phyloP scores from a whole-genome alignment of 1,284 basidiomycete species.

The Mycena citricolor region DNA sequence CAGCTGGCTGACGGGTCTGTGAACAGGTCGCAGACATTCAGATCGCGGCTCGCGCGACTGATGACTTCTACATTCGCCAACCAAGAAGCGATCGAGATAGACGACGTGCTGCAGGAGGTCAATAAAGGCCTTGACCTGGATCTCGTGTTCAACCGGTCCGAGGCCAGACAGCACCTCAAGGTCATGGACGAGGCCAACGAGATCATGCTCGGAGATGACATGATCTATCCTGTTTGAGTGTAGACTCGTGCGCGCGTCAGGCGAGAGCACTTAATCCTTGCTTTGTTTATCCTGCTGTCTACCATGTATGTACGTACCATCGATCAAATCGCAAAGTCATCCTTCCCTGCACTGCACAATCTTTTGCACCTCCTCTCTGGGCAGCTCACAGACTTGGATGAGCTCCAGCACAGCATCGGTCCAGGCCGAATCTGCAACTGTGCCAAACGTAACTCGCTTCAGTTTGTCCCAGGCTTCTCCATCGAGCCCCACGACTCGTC shows the following conservation, averaged over 20 bases:
- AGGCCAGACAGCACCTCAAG: conserved; percentile 75
- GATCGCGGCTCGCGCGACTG: conserved; percentile 67
- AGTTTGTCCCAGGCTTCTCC: conserved; percentile 48
- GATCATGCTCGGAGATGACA: conserved; percentile 80
- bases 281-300: conserved; percentile 10
- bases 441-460: conserved; percentile 45
- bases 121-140: conserved; percentile 76
- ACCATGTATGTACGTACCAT: conserved; percentile 14
- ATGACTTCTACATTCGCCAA: conserved; percentile 72
- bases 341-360: conserved; percentile 49
- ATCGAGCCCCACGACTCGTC: conserved; percentile 60
- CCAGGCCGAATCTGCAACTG: conserved; percentile 46
- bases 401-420: conserved; percentile 43
- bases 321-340: conserved; percentile 23
- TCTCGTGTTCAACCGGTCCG: conserved; percentile 75
- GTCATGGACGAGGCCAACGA: conserved; percentile 84
- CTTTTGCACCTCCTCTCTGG: conserved; percentile 51
- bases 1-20: conserved; percentile 8
- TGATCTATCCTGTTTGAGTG: conserved; percentile 18
- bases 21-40: conserved; percentile 74
- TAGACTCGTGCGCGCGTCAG: conserved; percentile 1
- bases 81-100: conserved; percentile 73
- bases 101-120: conserved; percentile 71
- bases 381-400: conserved; percentile 50
- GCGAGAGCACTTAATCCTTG: conserved; percentile 2